Conservation (phyloP, 2,329 filamentous ascomycete species). For the Pezicula rhizophila region DNA sequence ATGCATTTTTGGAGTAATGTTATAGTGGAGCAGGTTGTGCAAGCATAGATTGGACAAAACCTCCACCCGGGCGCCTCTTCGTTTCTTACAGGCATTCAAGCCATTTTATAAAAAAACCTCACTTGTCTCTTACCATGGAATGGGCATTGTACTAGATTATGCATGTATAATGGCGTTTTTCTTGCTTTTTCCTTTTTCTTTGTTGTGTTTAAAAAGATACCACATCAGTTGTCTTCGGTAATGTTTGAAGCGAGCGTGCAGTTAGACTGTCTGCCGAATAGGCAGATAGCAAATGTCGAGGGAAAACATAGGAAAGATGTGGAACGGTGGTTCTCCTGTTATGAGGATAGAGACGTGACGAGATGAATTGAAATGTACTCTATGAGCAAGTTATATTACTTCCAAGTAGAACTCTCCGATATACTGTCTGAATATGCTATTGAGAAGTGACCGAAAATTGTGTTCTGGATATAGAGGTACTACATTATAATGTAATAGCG, state of each 20-base stretch:
- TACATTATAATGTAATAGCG: too few species aligned
- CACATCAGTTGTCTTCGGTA: constrained; percentile 1
- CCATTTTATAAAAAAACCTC: too few species aligned
- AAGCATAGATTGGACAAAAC: neutral
- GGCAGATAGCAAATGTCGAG: neutral
- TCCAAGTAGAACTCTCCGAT: too few species aligned
- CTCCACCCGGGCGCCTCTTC: constrained; percentile 1
- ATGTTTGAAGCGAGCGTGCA: neutral
- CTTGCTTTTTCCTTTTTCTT: neutral
- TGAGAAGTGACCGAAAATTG: too few species aligned
- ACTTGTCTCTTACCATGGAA: neutral
- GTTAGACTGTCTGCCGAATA: too few species aligned
- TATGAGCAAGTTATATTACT: too few species aligned
- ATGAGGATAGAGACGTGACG: too few species aligned
- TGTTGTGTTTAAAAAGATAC: constrained; percentile 2
- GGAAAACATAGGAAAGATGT: too few species aligned
- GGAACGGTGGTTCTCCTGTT: too few species aligned
- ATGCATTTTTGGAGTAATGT: neutral
- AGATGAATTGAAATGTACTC: too few species aligned
- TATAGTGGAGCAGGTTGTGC: neutral
- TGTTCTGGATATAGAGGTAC: too few species aligned
- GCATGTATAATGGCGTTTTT: neutral
- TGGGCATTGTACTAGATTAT: constrained; percentile 1
- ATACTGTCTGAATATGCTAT: too few species aligned
- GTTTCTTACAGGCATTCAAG: neutral